These are phyloP conservation scores for Psilocybe mexicana DNA, from an alignment of 1,284 basidiomycete species.

Conservation along the genomic window DNA sequence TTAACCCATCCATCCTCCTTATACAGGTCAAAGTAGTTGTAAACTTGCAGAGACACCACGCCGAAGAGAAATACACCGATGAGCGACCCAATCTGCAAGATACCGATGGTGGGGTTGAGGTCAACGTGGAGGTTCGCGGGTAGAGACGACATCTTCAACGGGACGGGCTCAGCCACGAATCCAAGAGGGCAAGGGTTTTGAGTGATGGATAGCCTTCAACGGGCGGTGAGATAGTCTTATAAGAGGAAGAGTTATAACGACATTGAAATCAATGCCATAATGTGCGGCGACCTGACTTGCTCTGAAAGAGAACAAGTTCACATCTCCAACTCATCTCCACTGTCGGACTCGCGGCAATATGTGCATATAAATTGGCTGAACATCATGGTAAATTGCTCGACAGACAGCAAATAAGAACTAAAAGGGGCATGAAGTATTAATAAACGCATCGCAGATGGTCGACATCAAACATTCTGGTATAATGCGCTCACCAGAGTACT, in stretches of 20 bases:
- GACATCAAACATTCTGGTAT: background rate
- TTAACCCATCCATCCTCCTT: constrained; percentile 15
- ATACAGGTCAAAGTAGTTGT: constrained; percentile 19
- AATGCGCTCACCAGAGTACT: background rate
- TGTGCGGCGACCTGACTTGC: background rate
- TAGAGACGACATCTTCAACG: constrained; percentile 2
- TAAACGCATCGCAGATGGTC: background rate
- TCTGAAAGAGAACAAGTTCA: background rate
- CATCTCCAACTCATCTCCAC: constrained; percentile 1
- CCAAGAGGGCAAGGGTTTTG: background rate
- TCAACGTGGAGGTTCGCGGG: constrained; percentile 7
- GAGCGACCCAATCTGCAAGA: constrained; percentile 17
- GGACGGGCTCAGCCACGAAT: constrained; percentile 3
- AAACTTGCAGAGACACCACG: constrained; percentile 18
- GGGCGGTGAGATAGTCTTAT: background rate
- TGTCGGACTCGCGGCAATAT: background rate
- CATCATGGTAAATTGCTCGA: background rate
- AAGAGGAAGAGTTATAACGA: background rate
- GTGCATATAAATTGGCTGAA: constrained; percentile 1
- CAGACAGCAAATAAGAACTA: background rate
- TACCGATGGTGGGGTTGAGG: constrained; percentile 16
- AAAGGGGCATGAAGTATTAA: background rate
- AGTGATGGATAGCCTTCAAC: background rate
- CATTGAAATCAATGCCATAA: constrained; percentile 1
- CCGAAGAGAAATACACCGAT: constrained; percentile 20